Evolutionary conservation across 2,329 filamentous ascomycete genomes (phyloP).

Genomic region (Drechslera avenae): DNA sequence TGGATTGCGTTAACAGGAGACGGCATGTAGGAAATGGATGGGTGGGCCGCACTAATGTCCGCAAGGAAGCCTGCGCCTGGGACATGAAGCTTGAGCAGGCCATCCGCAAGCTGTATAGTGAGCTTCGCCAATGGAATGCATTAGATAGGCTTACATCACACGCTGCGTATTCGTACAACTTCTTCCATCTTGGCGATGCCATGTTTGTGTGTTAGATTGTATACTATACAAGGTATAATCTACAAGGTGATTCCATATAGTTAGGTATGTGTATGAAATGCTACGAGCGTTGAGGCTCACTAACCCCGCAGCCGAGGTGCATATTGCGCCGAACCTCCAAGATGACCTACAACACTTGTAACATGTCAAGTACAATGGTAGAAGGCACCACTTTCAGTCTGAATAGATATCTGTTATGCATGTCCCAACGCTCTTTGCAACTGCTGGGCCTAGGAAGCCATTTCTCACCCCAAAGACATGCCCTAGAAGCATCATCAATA

Average conservation of each 20-base stretch:
- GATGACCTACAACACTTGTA: no score
- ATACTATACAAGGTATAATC: background rate
- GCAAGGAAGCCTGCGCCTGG: slow-evolving; percentile 69
- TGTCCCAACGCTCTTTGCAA: no score
- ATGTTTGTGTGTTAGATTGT: slow-evolving; percentile 15
- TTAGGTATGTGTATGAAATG: background rate
- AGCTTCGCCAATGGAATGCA: background rate
- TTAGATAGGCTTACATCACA: slow-evolving; percentile 35
- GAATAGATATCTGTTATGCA: no score
- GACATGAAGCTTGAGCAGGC: slow-evolving; percentile 71
- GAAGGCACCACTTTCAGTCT: no score
- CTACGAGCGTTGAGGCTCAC: background rate
- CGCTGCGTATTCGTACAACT: slow-evolving; percentile 41
- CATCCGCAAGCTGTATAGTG: slow-evolving; percentile 62
- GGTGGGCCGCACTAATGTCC: slow-evolving; percentile 60
- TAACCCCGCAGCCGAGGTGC: slow-evolving; percentile 16
- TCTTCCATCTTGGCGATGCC: slow-evolving; percentile 37
- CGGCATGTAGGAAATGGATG: background rate
- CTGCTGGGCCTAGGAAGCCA: no score
- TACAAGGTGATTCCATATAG: background rate
- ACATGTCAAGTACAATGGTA: no score
- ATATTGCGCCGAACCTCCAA: background rate
- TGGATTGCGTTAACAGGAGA: slow-evolving; percentile 1
- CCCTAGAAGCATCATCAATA: no score
- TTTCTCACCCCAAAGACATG: no score